Conservation (phyloP, 805 yeast species). For the Saccharomycopsis vini region DNA sequence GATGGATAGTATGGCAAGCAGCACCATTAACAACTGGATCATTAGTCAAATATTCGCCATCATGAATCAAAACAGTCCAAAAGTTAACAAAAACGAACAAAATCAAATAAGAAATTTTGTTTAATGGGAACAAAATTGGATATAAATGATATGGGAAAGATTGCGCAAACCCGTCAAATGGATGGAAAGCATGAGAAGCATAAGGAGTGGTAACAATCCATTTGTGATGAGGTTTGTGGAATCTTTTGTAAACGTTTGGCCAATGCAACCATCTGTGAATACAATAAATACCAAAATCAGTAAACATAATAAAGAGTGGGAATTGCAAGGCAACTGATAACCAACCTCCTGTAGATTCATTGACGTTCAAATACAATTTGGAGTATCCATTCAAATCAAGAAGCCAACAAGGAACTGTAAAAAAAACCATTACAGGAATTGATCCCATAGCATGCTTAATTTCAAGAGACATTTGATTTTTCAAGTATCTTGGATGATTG, state of each 20-base stretch:
- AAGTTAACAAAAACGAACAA: constrained; percentile 88
- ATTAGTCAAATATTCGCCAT: constrained; percentile 89
- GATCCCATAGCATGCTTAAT: constrained; percentile 69
- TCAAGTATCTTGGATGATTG: constrained; percentile 92
- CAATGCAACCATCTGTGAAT: constrained; percentile 92
- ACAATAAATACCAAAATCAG: constrained; percentile 87
- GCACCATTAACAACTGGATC: constrained; percentile 95
- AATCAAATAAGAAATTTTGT: constrained; percentile 72
- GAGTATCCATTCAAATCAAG: constrained; percentile 80
- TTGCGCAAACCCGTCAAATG: constrained; percentile 92
- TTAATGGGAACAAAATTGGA: constrained; percentile 88
- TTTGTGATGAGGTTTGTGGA: constrained; percentile 98
- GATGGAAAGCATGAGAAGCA: constrained; percentile 98
- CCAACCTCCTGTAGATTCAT: constrained; percentile 61
- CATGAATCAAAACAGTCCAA: constrained; percentile 99
- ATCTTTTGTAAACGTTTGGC: constrained; percentile 74
- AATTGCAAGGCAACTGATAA: constrained; percentile 55
- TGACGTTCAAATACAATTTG: constrained; percentile 56
- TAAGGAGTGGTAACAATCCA: constrained; percentile 98
- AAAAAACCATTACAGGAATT: constrained; percentile 80
- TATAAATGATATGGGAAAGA: constrained; percentile 87
- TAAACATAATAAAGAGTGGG: constrained; percentile 78
- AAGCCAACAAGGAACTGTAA: constrained; percentile 87
- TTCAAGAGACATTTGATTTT: constrained; percentile 85
- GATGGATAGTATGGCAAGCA: constrained; percentile 97